Evolutionary conservation across 371 early-diverging fungal species (phyloP), one percentile per base, ranked within the genome.

Genomic region (Thermomucor indicae-seudaticae): DNA sequence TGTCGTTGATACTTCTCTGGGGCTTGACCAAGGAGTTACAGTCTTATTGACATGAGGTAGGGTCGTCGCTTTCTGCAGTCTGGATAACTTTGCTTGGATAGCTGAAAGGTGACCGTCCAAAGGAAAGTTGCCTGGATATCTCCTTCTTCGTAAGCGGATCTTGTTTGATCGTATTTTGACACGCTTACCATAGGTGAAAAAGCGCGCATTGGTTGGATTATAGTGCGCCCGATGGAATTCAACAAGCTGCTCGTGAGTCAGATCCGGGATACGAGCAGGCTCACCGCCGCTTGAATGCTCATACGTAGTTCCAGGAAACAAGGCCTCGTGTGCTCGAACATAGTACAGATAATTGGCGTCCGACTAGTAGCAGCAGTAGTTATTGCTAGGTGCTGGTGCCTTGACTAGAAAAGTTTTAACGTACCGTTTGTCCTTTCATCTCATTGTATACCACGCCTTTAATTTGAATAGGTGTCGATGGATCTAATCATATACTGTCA

Each of bases 361-460:
- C 29, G 78, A 79, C 75, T 76, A 63, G 4, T 10, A 34, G 24
- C 23, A 42, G 23, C 27, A 41, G 28, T 27, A 17, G 37, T 27
- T 5, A 42, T 4, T 17, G 6, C 3, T n/a, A n/a, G n/a, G n/a
- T n/a, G n/a, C n/a, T n/a, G 24, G 3, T n/a, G 17, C 27, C 24
- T 17, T 2, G 14, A 10, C 17, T 41, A 8, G 20, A 34, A 4
- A 6, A 11, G 24, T 28, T 30, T 42, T 14, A 6, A 40, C 65
- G 52, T 78, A 82, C 83, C 60, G 89, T 80, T 49, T 83, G 87
- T 7, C 97, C 97, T 75, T 97, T 97, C 97, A 97, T 97, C 58
- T 97, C 97, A 65, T 96, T 97, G 65, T 90, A 97, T 3, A 97
- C 97, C 28, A 97, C 90, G 24, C 97, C 97, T 55, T 95, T 95